Percentiles rank a stretch among this genome's conserved stretches.
phyloP scores from a whole-genome alignment of 495 filamentous ascomycete genomes.

The Cudoniella acicularis region DNA sequence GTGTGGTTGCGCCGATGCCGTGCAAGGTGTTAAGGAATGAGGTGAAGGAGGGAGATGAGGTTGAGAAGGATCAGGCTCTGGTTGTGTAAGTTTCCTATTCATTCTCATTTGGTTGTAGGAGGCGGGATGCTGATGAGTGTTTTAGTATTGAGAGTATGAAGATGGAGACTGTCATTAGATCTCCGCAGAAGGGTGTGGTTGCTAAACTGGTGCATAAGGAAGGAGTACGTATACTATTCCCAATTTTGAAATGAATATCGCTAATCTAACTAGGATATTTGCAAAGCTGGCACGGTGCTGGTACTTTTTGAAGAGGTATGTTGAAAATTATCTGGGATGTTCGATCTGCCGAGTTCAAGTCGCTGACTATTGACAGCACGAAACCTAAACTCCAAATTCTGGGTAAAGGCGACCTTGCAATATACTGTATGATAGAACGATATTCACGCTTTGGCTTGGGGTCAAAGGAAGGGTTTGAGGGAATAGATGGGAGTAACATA shows the following conservation, averaged over 20 bases:
- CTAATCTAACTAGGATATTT: conserved; percentile 44
- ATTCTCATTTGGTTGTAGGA: neutral
- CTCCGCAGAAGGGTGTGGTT: conserved; percentile 77
- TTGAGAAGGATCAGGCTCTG: conserved; percentile 81
- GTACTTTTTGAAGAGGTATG: conserved; percentile 48
- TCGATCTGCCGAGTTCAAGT: neutral
- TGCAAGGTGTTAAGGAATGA: conserved; percentile 76
- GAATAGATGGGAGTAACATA: neutral
- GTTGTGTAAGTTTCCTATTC: conserved; percentile 71
- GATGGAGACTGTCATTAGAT: conserved; percentile 97
- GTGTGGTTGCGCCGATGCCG: conserved; percentile 81
- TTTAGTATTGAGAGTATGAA: conserved; percentile 93
- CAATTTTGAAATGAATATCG: neutral
- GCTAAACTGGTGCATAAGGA: conserved; percentile 77
- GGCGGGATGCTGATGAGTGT: neutral
- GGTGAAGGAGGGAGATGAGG: conserved; percentile 69
- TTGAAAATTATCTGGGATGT: neutral
- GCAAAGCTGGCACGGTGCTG: conserved; percentile 52
- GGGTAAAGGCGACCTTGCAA: no score
- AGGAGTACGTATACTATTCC: conserved; percentile 61
- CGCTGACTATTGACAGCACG: neutral
- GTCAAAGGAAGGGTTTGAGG: neutral
- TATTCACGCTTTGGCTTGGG: neutral
- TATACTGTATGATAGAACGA: neutral
- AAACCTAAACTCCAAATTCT: no score